Percentiles rank a stretch among this genome's conserved stretches.
phyloP scores from a whole-genome alignment of 345 rosid species.

The Bruguiera parviflora region DNA sequence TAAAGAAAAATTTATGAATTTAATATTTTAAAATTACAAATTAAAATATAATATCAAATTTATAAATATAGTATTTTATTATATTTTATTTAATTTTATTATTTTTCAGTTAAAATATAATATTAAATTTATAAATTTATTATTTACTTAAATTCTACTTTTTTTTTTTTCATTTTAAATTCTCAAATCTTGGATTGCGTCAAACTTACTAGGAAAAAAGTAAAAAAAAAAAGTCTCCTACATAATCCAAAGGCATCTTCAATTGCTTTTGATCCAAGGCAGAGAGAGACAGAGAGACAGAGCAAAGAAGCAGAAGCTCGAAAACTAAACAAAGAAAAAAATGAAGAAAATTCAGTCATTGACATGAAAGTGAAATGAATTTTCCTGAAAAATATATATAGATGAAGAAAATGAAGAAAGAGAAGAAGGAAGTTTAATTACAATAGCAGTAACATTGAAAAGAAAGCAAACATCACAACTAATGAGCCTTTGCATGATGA shows the following conservation, averaged over 20 bases:
- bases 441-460: background rate
- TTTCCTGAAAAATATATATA: background rate
- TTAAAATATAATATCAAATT: too few relatives aligned
- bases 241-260: conserved; percentile 5
- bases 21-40: too few relatives aligned
- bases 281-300: background rate
- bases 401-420: background rate
- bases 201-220: background rate
- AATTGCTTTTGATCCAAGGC: background rate
- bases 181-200: background rate
- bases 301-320: background rate
- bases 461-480: background rate
- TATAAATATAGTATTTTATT: too few relatives aligned
- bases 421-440: background rate
- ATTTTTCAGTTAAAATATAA: too few relatives aligned
- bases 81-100: too few relatives aligned
- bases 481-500: background rate
- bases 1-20: too few relatives aligned
- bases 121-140: too few relatives aligned
- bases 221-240: background rate
- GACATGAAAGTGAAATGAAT: background rate
- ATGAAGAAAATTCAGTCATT: background rate
- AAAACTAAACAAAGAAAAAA: too few relatives aligned
- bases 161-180: too few relatives aligned
- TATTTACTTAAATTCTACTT: too few relatives aligned